A percentile compares a stretch with the other conserved stretches of the same genome.
Conservation (phyloP, 345 rosid genomes). For the Rhizophora apiculata region DNA sequence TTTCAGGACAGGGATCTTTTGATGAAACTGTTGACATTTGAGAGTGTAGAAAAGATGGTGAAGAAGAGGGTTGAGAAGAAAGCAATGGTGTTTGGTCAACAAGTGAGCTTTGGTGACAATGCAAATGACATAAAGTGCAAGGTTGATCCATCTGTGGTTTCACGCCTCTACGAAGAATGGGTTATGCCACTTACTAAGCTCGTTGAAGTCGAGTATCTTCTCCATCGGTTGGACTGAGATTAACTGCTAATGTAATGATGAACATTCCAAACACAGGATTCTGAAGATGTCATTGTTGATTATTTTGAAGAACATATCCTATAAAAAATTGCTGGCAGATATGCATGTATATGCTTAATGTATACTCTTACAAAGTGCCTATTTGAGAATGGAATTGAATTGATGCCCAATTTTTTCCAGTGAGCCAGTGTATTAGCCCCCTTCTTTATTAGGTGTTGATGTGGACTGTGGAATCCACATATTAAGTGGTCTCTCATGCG, state of each 20-base stretch:
- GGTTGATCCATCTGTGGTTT: conserved; percentile 59
- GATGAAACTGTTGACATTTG: conserved; percentile 67
- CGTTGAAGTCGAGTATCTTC: conserved; percentile 81
- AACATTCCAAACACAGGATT: not conserved
- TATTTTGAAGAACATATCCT: too few species aligned
- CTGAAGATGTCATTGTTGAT: not conserved
- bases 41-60: conserved; percentile 68
- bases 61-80: conserved; percentile 81
- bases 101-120: conserved; percentile 33
- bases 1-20: conserved; percentile 62
- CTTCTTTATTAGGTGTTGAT: too few species aligned
- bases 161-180: conserved; percentile 76
- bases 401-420: too few species aligned
- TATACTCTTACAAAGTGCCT: too few species aligned
- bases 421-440: too few species aligned
- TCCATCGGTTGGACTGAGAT: conserved; percentile 63
- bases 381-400: too few species aligned
- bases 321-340: too few species aligned
- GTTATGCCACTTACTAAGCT: conserved; percentile 77
- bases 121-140: conserved; percentile 32
- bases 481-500: too few species aligned
- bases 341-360: too few species aligned
- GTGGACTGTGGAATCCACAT: too few species aligned
- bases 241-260: not conserved
- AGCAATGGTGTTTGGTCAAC: conserved; percentile 66